These are phyloP conservation scores for Plenodomus tracheiphilus DNA, from an alignment of 2,329 filamentous ascomycete species.

Conservation along the genomic window DNA sequence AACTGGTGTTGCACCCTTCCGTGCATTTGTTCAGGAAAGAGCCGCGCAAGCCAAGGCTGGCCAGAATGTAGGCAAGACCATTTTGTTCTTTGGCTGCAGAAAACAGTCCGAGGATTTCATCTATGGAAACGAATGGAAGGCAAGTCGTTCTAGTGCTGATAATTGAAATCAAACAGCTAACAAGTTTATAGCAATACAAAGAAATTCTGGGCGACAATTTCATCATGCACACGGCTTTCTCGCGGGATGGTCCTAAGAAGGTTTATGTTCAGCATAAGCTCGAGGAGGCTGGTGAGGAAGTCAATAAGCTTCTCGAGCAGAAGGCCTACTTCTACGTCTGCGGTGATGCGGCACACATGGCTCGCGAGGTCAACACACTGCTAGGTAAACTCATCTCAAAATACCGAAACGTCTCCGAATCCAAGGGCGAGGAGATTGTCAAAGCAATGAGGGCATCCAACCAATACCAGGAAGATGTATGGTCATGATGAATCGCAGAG, in stretches of 20 bases:
- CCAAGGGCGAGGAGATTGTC: constrained; percentile 93
- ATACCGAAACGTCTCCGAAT: constrained; percentile 77
- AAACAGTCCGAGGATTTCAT: constrained; percentile 88
- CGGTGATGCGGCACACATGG: constrained; percentile 97
- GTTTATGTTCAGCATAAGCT: constrained; percentile 96
- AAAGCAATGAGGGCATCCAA: constrained; percentile 95
- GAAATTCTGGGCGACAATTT: constrained; percentile 84
- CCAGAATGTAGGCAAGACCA: constrained; percentile 78
- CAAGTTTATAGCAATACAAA: constrained; percentile 70
- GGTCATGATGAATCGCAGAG: constrained; percentile 53
- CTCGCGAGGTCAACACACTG: constrained; percentile 86
- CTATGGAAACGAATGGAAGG: constrained; percentile 90
- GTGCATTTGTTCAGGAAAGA: constrained; percentile 91
- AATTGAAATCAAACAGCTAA: constrained; percentile 23
- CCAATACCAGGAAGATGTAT: constrained; percentile 88
- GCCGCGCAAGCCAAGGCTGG: constrained; percentile 80
- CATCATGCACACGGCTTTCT: constrained; percentile 90
- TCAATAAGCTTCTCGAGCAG: constrained; percentile 85
- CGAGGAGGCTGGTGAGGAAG: constrained; percentile 77
- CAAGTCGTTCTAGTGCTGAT: constrained; percentile 55
- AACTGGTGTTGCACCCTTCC: constrained; percentile 95
- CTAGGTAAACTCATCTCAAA: constrained; percentile 84
- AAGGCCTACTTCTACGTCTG: constrained; percentile 97
- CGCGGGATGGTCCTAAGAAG: constrained; percentile 83
- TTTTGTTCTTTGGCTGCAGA: constrained; percentile 95